Base-by-base conservation (phyloP, 2,329 filamentous ascomycete genomes). In the Exophiala bonariae region DNA sequence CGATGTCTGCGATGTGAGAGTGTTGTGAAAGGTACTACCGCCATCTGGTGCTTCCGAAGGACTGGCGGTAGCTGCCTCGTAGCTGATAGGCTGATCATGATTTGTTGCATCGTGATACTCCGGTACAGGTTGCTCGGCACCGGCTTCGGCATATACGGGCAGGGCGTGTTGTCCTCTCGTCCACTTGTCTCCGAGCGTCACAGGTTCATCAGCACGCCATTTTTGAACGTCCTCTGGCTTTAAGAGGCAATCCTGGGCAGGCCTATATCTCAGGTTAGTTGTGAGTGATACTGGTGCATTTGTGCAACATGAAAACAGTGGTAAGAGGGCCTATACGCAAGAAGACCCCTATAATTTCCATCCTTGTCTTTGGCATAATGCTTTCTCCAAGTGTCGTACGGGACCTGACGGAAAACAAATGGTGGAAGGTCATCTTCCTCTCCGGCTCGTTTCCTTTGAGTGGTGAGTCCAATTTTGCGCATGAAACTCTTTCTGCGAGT, bases 301-400 rank as follows among this genome's bases (percentile, higher is more conserved):
- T 11, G 23, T 26, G 6, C 6, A 26, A 26, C 6, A 11, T 6
- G 11, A 26, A 26, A 26, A 26, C 6, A 26, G 11, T 11, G 6
- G 11, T 6, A 6, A 26, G 11, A 26, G 23, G 23, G 23, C 11
- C 23, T 10, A 11, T 26, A 26, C 23, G 54, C 54, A 41, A 52
- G 51, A 11, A 51, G 54, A 18, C 54, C 54, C 30, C 38, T 33
- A 36, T 56, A 56, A 22, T 47, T 51, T 10, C 54, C 54, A 13
- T 56, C 49, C 26, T 48, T 49, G 46, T 56, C 54, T 37, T 56
- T 56, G 14, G 54, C 54, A 30, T 56, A 56, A 36, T 56, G 54
- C 37, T 54, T 56, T n/a, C 54, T 41, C 54, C 51, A 56, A 6
- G 33, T 43, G n/a, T 54, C 51, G 20, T 56, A 56, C 8, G 54